These are phyloP conservation scores for Ensete glaucum DNA, from an alignment of 176 grass and related monocot species.

Conservation along the genomic window DNA sequence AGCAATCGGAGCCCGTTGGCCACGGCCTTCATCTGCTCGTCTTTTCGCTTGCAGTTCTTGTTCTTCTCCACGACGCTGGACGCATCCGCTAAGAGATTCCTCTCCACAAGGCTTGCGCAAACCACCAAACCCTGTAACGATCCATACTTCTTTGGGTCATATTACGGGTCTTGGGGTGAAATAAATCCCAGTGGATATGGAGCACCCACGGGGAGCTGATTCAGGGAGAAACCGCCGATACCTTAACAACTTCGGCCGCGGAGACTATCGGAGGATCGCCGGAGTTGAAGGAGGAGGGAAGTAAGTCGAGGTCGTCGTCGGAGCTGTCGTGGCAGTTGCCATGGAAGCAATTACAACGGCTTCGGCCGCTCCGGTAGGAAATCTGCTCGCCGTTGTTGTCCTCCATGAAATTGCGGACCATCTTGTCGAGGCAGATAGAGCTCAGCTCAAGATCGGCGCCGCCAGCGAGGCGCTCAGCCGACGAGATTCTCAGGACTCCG, in stretches of 20 bases:
- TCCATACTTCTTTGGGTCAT: neutral
- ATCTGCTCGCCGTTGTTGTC: neutral
- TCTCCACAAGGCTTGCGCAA: constrained; percentile 1
- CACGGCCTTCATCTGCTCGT: neutral
- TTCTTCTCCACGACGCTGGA: constrained; percentile 7
- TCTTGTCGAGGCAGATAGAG: constrained; percentile 8
- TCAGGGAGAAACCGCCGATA: neutral
- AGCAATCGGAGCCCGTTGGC: neutral
- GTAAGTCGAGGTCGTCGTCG: neutral
- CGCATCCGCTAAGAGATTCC: constrained; percentile 9
- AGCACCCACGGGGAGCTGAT: neutral
- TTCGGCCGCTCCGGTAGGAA: neutral
- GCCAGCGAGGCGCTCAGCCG: neutral
- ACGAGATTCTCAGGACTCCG: neutral
- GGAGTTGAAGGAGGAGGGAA: neutral
- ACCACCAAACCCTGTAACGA: constrained; percentile 5
- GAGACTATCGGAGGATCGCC: neutral
- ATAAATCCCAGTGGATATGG: neutral
- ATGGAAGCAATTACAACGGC: constrained; percentile 13
- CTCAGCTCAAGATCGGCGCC: neutral
- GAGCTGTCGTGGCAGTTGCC: constrained; percentile 2
- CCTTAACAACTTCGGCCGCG: neutral
- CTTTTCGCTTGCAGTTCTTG: constrained; percentile 7
- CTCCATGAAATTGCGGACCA: constrained; percentile 12
- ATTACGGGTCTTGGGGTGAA: neutral